These are phyloP conservation scores for Pleurotus tuoliensis DNA, from an alignment of 768 basidiomycete species.

Conservation along the genomic window DNA sequence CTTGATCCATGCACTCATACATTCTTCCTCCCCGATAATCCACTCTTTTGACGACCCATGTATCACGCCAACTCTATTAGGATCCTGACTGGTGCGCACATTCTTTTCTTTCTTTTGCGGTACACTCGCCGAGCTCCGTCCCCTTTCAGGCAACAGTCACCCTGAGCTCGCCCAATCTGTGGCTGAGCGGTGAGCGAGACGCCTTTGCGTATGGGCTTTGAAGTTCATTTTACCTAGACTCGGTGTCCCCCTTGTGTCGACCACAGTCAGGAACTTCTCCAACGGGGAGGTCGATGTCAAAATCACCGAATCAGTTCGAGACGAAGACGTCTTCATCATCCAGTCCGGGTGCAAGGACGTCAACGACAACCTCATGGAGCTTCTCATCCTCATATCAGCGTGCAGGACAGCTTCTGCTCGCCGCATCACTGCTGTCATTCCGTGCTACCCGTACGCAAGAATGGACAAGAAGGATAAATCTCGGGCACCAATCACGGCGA, in stretches of 20 bases:
- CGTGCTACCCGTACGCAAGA: constrained; percentile 94
- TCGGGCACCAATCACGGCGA: constrained; percentile 95
- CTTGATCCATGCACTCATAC: constrained; percentile 1
- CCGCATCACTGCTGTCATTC: constrained; percentile 95
- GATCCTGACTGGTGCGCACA: constrained; percentile 62
- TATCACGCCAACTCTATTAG: constrained; percentile 80
- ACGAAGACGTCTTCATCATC: constrained; percentile 98
- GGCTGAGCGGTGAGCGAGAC: constrained; percentile 90
- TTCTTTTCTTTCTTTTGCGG: background rate
- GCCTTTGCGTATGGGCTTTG: constrained; percentile 34
- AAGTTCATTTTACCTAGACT: constrained; percentile 60
- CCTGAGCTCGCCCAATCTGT: constrained; percentile 94
- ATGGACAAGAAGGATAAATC: constrained; percentile 99
- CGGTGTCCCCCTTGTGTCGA: constrained; percentile 80
- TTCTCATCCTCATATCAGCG: constrained; percentile 96
- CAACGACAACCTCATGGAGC: constrained; percentile 97
- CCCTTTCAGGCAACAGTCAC: constrained; percentile 86
- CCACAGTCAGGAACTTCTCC: constrained; percentile 85
- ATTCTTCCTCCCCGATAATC: constrained; percentile 5
- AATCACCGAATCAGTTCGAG: constrained; percentile 92
- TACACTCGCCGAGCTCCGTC: constrained; percentile 12
- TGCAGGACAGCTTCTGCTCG: constrained; percentile 96
- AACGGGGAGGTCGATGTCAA: constrained; percentile 96
- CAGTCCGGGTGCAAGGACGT: constrained; percentile 88
- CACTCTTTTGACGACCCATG: constrained; percentile 36